A percentile compares a stretch with the other conserved stretches of the same genome.
These are phyloP conservation scores for Physocladia obscura DNA, from an alignment of 192 early-diverging fungal genomes.

Conservation along the genomic window DNA sequence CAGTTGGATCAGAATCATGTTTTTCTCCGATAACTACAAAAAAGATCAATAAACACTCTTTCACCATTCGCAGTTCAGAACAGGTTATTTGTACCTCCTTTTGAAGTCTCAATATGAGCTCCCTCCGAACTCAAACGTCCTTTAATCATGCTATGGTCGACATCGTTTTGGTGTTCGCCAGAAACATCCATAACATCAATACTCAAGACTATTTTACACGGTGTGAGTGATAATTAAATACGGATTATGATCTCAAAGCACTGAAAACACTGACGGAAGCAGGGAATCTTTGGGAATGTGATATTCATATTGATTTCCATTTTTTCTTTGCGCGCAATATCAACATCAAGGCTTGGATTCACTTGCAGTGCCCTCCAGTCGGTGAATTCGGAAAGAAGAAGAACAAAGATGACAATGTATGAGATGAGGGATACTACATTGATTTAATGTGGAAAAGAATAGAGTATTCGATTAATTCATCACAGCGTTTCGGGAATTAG, in stretches of 20 bases:
- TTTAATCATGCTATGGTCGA: constrained; percentile 79
- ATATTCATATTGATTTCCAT: constrained; percentile 88
- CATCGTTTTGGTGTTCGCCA: constrained; percentile 80
- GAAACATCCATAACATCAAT: constrained; percentile 95
- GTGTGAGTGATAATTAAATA: neutral
- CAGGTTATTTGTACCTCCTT: constrained; percentile 63
- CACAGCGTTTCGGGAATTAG: too few relatives aligned
- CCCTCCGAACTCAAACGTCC: constrained; percentile 70
- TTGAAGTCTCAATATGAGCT: constrained; percentile 57
- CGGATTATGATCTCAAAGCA: neutral
- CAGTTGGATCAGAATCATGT: neutral
- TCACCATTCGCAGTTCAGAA: too few relatives aligned
- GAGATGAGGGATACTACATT: constrained; percentile 74
- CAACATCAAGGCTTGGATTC: constrained; percentile 77
- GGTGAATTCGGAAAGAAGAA: constrained; percentile 80
- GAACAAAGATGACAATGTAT: constrained; percentile 66
- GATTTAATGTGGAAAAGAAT: neutral
- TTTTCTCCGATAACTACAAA: constrained; percentile 26
- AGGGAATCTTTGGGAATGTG: constrained; percentile 88
- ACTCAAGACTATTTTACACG: constrained; percentile 73
- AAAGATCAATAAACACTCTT: too few relatives aligned
- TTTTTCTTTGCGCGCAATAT: constrained; percentile 82
- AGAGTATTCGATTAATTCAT: too few relatives aligned
- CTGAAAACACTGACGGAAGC: constrained; percentile 61
- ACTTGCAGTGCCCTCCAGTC: constrained; percentile 72